phyloP scores from a whole-genome alignment of 129 eudicot genomes.

The Chrysanthemum lavandulifolium region DNA sequence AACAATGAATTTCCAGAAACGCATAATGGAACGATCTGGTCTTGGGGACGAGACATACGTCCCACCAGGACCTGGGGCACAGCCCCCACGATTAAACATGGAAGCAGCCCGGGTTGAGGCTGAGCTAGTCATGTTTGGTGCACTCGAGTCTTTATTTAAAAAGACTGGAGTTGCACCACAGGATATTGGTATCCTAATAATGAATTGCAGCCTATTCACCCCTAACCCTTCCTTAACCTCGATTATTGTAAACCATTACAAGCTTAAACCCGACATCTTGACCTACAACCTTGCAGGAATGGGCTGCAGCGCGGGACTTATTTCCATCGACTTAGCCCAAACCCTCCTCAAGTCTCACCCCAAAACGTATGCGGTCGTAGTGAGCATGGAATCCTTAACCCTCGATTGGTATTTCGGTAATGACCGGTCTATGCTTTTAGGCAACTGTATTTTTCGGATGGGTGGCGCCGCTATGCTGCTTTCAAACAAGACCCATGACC shows the following conservation, averaged over 20 bases:
- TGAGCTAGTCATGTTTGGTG: constrained; percentile 9
- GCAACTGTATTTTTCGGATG: constrained; percentile 1
- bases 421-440: constrained; percentile 11
- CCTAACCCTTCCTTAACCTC: constrained; percentile 16
- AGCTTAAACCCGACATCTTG: constrained; percentile 6
- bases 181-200: constrained; percentile 4
- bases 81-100: not conserved
- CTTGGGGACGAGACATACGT: constrained; percentile 6
- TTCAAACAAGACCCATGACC: constrained; percentile 9
- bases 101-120: not conserved
- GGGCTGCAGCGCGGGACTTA: constrained; percentile 21
- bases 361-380: not conserved
- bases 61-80: not conserved
- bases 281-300: constrained; percentile 5
- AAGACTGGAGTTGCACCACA: constrained; percentile 13
- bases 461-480: constrained; percentile 20
- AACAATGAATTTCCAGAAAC: constrained; percentile 11
- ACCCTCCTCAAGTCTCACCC: not conserved
- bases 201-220: constrained; percentile 13
- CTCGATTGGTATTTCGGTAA: constrained; percentile 8
- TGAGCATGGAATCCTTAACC: constrained; percentile 6
- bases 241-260: constrained; percentile 10
- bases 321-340: constrained; percentile 13
- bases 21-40: not conserved
- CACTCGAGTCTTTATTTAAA: constrained; percentile 1